phyloP scores from a whole-genome alignment of 1,284 basidiomycete species.

The Jaminaea rosea region DNA sequence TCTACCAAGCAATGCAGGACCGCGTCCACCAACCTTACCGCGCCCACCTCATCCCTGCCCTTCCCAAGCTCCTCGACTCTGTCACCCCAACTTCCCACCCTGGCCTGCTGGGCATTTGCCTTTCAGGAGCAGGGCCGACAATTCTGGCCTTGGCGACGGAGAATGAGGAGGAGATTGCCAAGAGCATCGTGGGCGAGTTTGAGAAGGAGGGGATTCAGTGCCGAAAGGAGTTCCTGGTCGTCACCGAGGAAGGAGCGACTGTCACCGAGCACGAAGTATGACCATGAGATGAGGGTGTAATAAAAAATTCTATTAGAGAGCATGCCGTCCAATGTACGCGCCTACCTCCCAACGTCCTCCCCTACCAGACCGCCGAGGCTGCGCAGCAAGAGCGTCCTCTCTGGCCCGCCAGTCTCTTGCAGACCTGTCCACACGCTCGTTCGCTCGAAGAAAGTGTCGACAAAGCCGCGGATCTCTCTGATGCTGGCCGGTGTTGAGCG shows the following conservation, averaged over 20 bases:
- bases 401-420: background rate
- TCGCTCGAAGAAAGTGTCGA: background rate
- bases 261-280: background rate
- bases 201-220: slow-evolving; percentile 32
- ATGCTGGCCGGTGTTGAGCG: background rate
- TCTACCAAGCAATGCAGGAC: slow-evolving; percentile 99
- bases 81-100: slow-evolving; percentile 83
- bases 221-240: slow-evolving; percentile 31
- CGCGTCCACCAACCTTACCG: slow-evolving; percentile 95
- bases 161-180: slow-evolving; percentile 27
- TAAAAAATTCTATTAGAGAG: background rate
- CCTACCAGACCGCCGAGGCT: background rate
- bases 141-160: slow-evolving; percentile 89
- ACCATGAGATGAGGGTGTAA: background rate
- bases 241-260: slow-evolving; percentile 35
- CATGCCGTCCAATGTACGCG: background rate
- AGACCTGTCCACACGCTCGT: background rate
- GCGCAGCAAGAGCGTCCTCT: background rate
- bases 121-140: slow-evolving; percentile 94
- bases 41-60: slow-evolving; percentile 79
- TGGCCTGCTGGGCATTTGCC: slow-evolving; percentile 88
- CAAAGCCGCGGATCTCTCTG: background rate
- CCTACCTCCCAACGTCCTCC: background rate
- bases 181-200: slow-evolving; percentile 37
- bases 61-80: slow-evolving; percentile 56